Evolutionary conservation across 495 filamentous ascomycete genomes (phyloP).

Genomic region (Penicillium fimorum): DNA sequence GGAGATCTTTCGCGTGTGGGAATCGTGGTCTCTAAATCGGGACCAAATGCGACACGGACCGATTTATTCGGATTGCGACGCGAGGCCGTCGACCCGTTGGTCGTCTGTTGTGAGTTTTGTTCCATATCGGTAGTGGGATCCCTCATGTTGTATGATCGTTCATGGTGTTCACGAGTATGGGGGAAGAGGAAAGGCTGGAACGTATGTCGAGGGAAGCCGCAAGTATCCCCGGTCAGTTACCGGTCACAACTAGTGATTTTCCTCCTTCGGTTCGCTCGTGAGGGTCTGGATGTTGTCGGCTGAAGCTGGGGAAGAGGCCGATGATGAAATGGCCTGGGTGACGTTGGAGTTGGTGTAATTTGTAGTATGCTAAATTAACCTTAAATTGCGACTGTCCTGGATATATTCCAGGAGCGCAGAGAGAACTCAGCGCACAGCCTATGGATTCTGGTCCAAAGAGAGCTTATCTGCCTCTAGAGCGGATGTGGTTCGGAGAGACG

Average conservation of each 20-base stretch:
- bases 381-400: slow-evolving; percentile 11
- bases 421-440: slow-evolving; percentile 12
- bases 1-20: slow-evolving; percentile 45
- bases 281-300: background rate
- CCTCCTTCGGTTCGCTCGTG: background rate
- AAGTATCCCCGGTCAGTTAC: slow-evolving; percentile 1
- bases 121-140: slow-evolving; percentile 44
- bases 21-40: slow-evolving; percentile 43
- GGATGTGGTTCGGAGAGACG: slow-evolving; percentile 13
- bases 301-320: slow-evolving; percentile 3
- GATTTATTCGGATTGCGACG: slow-evolving; percentile 39
- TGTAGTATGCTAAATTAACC: background rate
- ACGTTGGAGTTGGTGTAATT: background rate
- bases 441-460: slow-evolving; percentile 8
- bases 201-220: slow-evolving; percentile 9
- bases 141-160: slow-evolving; percentile 39
- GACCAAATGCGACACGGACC: slow-evolving; percentile 47
- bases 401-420: slow-evolving; percentile 8
- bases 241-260: background rate
- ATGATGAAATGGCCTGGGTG: slow-evolving; percentile 5
- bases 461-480: slow-evolving; percentile 11
- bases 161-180: slow-evolving; percentile 35
- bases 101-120: slow-evolving; percentile 28
- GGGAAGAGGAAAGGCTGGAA: slow-evolving; percentile 13
- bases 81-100: slow-evolving; percentile 34